Base-by-base conservation (phyloP, 2,329 filamentous ascomycete species). In the Neonectria punicea region DNA sequence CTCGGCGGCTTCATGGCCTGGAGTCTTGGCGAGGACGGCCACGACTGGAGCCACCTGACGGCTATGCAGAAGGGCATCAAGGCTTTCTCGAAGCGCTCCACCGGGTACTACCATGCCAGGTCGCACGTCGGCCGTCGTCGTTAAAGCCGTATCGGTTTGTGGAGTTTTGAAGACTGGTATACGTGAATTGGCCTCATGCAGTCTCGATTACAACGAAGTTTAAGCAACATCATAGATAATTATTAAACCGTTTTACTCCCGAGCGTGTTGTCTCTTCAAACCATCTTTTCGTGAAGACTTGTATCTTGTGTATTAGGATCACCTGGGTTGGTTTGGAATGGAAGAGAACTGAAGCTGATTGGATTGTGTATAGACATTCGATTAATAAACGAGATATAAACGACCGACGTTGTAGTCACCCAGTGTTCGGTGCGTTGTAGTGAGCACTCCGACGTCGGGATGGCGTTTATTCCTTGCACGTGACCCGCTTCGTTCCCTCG, bases 1-100 rank as follows among this genome's bases (percentile, higher is more conserved):
- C 71, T 87, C 1, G 85, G 84, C 4, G 85, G 86, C 5, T 80
- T 85, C 9, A 83, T 87, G 77, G 84, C 83, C 0, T 88, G 86
- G 86, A 83, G 81, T 39, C 70, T 89, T 63, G 85, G 79, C 0
- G 81, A 86, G 69, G 86, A 88, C 58, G 80, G 76, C 58, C 51
- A 78, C 22, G 78, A 81, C 63, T 83, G 79, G 77, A 76, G 72
- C 50, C 83, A 81, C 63, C 70, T 87, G 30, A 79, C 76, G 71
- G 78, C 79, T 1, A 80, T 87, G 74, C 78, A 80, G 65, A 58
- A 65, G 53, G 63, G 61, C 2, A 66, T 69, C n/a, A 36, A 70
- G 25, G 10, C 28, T 10, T 49, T 53, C n/a, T 55, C 55, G 36
- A 11, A 25, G 55, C 32, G 11, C 11, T n/a, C n/a, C 5, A 8